A percentile compares a stretch with the other conserved stretches of the same genome.
Evolutionary conservation across 2,329 filamentous ascomycete species (phyloP).

Genomic region (Pyricularia sp.): DNA sequence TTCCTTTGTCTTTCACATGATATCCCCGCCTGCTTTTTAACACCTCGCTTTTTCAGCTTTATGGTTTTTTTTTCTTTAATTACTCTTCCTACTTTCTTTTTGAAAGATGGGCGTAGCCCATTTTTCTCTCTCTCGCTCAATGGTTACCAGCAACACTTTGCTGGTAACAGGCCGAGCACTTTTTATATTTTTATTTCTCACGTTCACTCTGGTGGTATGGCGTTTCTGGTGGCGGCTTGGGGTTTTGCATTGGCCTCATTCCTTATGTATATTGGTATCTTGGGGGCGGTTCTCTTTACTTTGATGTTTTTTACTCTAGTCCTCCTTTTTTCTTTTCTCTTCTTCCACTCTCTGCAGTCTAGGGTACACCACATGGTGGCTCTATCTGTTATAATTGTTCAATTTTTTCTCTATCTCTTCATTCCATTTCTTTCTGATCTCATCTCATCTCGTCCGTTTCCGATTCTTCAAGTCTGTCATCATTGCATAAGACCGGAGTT

Average conservation of each 20-base stretch:
- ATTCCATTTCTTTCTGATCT: neutral
- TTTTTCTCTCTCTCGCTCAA: neutral
- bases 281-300: neutral
- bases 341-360: neutral
- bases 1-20: neutral
- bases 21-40: neutral
- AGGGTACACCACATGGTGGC: neutral
- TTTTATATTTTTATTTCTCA: neutral
- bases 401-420: neutral
- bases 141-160: neutral
- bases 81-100: neutral
- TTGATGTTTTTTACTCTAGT: constrained; percentile 2
- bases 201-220: neutral
- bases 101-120: neutral
- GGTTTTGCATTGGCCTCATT: neutral
- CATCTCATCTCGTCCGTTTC: neutral
- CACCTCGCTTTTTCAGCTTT: neutral
- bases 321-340: neutral
- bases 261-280: neutral
- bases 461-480: neutral
- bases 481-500: neutral
- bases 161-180: constrained; percentile 7
- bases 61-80: neutral
- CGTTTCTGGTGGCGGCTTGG: neutral
- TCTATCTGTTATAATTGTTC: neutral